Evolutionary conservation across 306 rosid genomes (phyloP), one percentile per base, ranked within the genome.

Genomic region (Cicer chorassanicum): DNA sequence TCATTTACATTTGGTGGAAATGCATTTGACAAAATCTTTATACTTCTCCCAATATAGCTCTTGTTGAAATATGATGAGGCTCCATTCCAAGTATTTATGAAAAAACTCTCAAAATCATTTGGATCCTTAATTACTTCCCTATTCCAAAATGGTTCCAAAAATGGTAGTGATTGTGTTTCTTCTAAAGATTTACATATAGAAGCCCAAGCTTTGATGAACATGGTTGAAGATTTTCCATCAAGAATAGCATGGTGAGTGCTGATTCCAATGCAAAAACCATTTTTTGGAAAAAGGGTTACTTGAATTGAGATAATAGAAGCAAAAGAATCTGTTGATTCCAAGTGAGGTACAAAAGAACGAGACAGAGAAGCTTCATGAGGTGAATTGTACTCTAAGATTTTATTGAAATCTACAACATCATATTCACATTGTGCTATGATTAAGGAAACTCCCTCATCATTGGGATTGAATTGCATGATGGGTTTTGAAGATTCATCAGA

Each of bases 131-230:
- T 70, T 2, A 69, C 24, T 0, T 75, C 48, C 54, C 89, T 77
- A 11, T 87, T 84, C 1, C 75, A 61, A 53, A 78, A 80, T 0
- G 92, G 95, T 4, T 63, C 75, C 0, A 87, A 78, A 14, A 76
- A 18, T 10, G 77, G 8, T 1, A 78, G 4, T 7, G 76, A 6
- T 18, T 8, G 43, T 40, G 43, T 29, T 0, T 24, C 7, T 19
- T 71, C 44, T 1, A 14, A 29, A 3, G 1, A 11, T 72, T 78
- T 34, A 59, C 84, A 81, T 3, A 78, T 10, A 18, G 57, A 65
- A 65, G 87, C 81, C 91, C 96, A 90, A 1, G 89, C 82, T 45
- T 88, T 86, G 44, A 90, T 15, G 74, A 90, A 90, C 80, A 65
- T 5, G 12, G 76, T 71, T 9, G 83, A 50, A 15, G 87, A 53